phyloP scores from a whole-genome alignment of 2,329 filamentous ascomycete genomes.

The Dothideomycetes sp. region DNA sequence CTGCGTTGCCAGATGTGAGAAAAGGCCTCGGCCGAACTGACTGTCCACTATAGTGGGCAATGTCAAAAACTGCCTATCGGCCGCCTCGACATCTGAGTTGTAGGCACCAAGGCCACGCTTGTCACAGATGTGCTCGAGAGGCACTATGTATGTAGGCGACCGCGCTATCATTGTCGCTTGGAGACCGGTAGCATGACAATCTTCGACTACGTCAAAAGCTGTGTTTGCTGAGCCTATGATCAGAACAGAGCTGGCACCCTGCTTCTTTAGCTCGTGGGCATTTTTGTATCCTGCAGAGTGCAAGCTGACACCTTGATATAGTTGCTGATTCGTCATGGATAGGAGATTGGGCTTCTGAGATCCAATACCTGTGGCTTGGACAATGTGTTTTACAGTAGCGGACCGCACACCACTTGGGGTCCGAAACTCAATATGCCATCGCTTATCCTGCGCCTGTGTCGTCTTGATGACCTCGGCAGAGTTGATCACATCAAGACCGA shows the following conservation, averaged over 20 bases:
- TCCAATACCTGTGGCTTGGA: conserved; percentile 1
- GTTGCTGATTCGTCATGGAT: background rate
- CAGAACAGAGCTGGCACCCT: background rate
- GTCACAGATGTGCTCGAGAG: background rate
- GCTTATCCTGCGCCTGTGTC: background rate
- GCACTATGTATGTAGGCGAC: background rate
- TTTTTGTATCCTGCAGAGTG: conserved; percentile 1
- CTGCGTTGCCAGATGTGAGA: conserved; percentile 11
- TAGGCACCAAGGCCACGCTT: background rate
- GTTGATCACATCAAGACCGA: background rate
- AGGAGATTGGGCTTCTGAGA: background rate
- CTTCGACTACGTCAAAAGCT: conserved; percentile 29
- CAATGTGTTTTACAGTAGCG: background rate
- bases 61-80: conserved; percentile 14
- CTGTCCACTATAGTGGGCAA: conserved; percentile 1
- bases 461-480: background rate
- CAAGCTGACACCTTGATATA: background rate
- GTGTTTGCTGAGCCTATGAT: conserved; percentile 30
- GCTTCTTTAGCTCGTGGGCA: background rate
- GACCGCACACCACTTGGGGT: background rate
- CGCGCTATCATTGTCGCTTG: background rate
- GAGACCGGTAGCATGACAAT: conserved; percentile 13
- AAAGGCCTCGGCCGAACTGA: background rate
- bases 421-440: background rate
- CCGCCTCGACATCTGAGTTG: conserved; percentile 10